Conservation (phyloP, 2,329 filamentous ascomycete genomes). For the Rugonectria rugulosa region DNA sequence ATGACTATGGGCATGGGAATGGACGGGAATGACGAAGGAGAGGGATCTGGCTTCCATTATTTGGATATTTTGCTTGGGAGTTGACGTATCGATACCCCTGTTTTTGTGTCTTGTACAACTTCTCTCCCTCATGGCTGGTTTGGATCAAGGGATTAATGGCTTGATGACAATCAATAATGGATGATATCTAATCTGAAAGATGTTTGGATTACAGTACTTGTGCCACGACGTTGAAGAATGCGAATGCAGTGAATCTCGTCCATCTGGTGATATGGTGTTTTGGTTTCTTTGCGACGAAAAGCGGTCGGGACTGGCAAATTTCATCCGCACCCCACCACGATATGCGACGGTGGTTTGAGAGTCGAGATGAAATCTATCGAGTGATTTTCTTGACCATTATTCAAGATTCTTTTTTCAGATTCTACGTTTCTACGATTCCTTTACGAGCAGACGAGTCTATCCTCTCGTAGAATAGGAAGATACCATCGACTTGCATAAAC, state of each 20-base stretch:
- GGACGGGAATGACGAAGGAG: constrained; percentile 7
- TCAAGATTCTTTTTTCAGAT: no score
- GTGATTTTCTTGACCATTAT: no score
- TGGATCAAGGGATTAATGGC: constrained; percentile 16
- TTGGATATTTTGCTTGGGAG: constrained; percentile 34
- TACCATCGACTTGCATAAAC: no score
- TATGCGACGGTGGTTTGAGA: neutral
- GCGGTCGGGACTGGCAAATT: constrained; percentile 22
- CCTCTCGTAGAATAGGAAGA: no score
- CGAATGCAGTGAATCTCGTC: no score
- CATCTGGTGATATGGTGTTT: neutral
- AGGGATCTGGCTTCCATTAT: constrained; percentile 17
- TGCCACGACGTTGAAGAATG: no score
- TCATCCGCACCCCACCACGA: constrained; percentile 11
- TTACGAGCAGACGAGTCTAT: no score
- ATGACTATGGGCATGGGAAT: constrained; percentile 23
- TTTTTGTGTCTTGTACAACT: constrained; percentile 26
- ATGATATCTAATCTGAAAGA: no score
- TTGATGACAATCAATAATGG: constrained; percentile 26
- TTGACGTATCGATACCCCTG: constrained; percentile 43
- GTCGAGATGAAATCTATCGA: no score
- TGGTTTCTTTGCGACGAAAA: neutral
- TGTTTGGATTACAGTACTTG: no score
- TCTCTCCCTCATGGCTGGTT: constrained; percentile 17
- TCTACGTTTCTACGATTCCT: no score